phyloP scores from a whole-genome alignment of 257 asterid genomes.

The Agastache rugosa region DNA sequence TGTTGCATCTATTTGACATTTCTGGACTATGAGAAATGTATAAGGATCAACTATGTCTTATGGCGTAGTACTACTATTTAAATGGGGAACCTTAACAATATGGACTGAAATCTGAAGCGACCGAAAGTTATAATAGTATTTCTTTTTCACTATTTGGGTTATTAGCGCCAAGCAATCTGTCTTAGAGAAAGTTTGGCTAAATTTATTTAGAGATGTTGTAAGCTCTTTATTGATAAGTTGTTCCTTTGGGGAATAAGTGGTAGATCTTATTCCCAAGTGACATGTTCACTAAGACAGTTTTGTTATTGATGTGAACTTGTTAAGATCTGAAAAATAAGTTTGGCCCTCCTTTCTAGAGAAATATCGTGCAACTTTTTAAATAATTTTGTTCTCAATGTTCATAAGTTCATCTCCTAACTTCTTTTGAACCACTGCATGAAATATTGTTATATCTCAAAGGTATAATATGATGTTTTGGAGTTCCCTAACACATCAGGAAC shows the following conservation, averaged over 20 bases:
- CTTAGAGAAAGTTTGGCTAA: neutral
- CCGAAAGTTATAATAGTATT: neutral
- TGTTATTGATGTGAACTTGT: neutral
- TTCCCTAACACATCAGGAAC: neutral
- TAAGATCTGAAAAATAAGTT: conserved; percentile 1
- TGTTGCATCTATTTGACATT: conserved; percentile 17
- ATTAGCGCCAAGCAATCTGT: neutral
- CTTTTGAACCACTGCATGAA: neutral
- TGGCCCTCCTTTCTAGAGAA: neutral
- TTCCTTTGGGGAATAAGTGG: neutral
- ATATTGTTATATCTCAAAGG: neutral
- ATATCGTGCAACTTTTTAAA: neutral
- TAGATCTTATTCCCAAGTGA: neutral
- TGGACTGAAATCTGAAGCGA: neutral
- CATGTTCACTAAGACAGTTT: conserved; percentile 6
- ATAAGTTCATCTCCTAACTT: conserved; percentile 11
- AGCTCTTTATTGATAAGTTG: conserved; percentile 1
- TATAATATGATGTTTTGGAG: conserved; percentile 1
- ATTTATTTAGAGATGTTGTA: conserved; percentile 2
- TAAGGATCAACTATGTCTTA: neutral
- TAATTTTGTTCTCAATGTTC: neutral
- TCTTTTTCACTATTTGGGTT: neutral
- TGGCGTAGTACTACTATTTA: conserved; percentile 13
- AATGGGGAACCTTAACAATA: neutral
- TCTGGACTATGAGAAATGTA: conserved; percentile 4